Conservation (phyloP, 2,329 filamentous ascomycete species). For the Diaporthe sp. region DNA sequence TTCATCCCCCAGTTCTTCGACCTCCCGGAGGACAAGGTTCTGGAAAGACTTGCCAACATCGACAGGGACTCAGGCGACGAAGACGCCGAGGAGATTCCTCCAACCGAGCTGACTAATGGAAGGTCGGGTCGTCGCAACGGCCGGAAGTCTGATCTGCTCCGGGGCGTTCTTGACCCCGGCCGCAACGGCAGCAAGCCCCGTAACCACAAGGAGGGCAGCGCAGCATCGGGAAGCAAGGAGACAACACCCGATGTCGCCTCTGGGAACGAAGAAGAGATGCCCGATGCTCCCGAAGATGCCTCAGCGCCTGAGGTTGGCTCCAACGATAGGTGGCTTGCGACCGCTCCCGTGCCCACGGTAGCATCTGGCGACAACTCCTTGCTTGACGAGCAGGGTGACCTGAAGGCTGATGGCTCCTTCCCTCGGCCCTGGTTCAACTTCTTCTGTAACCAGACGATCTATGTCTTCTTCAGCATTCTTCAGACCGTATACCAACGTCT, state of each 20-base stretch:
- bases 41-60: constrained; percentile 74
- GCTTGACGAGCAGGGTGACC: constrained; percentile 69
- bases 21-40: constrained; percentile 75
- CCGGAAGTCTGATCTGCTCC: constrained; percentile 83
- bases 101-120: constrained; percentile 77
- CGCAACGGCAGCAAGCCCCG: constrained; percentile 77
- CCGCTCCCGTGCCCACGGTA: constrained; percentile 66
- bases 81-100: constrained; percentile 77
- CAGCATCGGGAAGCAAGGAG: constrained; percentile 84
- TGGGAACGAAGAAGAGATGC: constrained; percentile 80
- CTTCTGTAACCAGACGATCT: constrained; percentile 91
- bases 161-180: constrained; percentile 84
- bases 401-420: constrained; percentile 84
- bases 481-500: constrained; percentile 90
- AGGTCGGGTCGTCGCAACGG: constrained; percentile 73
- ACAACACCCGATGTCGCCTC: constrained; percentile 88
- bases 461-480: constrained; percentile 95
- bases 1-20: constrained; percentile 84
- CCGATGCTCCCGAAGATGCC: constrained; percentile 67
- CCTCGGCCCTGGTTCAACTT: constrained; percentile 85
- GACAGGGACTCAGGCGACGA: constrained; percentile 80
- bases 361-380: constrained; percentile 64
- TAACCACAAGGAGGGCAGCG: constrained; percentile 81
- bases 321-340: constrained; percentile 73
- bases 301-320: constrained; percentile 67